phyloP scores from a whole-genome alignment of 2,329 filamentous ascomycete species.

The Trichoderma pleuroti region DNA sequence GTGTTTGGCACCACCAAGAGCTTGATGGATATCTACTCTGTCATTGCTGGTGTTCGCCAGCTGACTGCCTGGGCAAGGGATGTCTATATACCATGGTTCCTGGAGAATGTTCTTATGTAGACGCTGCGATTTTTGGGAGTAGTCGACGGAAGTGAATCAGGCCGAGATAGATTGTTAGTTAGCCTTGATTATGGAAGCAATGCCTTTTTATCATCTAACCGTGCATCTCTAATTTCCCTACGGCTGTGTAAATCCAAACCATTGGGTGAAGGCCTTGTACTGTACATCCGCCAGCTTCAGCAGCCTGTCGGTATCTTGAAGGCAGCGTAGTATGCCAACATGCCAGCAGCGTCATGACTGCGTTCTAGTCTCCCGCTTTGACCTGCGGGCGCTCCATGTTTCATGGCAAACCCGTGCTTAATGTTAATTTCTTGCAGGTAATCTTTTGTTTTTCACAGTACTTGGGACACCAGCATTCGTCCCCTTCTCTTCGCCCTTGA shows the following conservation, averaged over 20 bases:
- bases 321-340: too few relatives aligned
- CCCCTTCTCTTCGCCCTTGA: too few relatives aligned
- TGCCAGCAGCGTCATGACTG: not conserved
- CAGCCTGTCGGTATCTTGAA: too few relatives aligned
- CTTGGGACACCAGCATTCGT: too few relatives aligned
- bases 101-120: not conserved
- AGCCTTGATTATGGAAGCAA: not conserved
- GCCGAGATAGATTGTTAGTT: not conserved
- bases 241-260: too few relatives aligned
- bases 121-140: not conserved
- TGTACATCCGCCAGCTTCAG: too few relatives aligned
- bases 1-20: not conserved
- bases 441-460: too few relatives aligned
- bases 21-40: conserved; percentile 5
- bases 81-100: not conserved
- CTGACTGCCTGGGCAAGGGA: not conserved
- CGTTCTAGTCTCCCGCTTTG: not conserved
- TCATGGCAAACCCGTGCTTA: too few relatives aligned
- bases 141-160: not conserved
- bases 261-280: too few relatives aligned
- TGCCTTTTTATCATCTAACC: not conserved
- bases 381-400: too few relatives aligned
- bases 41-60: not conserved
- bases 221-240: not conserved
- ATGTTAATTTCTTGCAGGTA: too few relatives aligned